These are phyloP conservation scores for Diplogelasinospora grovesii DNA, from an alignment of 495 filamentous ascomycete genomes.

Conservation along the genomic window DNA sequence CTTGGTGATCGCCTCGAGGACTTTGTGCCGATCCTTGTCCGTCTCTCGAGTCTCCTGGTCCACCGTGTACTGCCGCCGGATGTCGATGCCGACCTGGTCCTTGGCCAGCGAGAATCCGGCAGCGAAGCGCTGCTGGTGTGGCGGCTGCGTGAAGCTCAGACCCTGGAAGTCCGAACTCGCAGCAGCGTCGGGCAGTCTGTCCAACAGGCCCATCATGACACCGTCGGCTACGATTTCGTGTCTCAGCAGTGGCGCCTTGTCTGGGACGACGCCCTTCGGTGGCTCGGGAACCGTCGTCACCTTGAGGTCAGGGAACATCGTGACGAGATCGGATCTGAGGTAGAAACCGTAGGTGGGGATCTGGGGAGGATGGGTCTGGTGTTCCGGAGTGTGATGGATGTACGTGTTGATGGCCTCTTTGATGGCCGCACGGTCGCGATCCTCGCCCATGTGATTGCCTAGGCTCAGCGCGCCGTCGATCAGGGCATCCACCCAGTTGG, in stretches of 20 bases:
- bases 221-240: constrained; percentile 17
- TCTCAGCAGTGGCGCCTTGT: constrained; percentile 7
- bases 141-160: constrained; percentile 19
- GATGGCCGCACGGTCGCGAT: constrained; percentile 24
- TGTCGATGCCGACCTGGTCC: neutral
- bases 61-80: constrained; percentile 2
- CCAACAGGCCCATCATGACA: constrained; percentile 18
- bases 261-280: constrained; percentile 1
- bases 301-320: constrained; percentile 23
- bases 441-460: constrained; percentile 33
- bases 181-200: neutral
- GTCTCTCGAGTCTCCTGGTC: neutral
- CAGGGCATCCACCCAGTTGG: constrained; percentile 36
- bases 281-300: constrained; percentile 7
- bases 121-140: constrained; percentile 31
- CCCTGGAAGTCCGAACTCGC: neutral
- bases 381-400: constrained; percentile 1
- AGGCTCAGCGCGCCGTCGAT: constrained; percentile 43
- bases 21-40: neutral
- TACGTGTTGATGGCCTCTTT: constrained; percentile 29
- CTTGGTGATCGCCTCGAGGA: neutral
- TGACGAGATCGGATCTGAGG: constrained; percentile 18
- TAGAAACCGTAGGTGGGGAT: constrained; percentile 27
- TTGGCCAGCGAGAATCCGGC: neutral
- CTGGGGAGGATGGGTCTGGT: constrained; percentile 4